phyloP scores from a whole-genome alignment of 768 basidiomycete species.

The Lactarius pseudohatsudake region DNA sequence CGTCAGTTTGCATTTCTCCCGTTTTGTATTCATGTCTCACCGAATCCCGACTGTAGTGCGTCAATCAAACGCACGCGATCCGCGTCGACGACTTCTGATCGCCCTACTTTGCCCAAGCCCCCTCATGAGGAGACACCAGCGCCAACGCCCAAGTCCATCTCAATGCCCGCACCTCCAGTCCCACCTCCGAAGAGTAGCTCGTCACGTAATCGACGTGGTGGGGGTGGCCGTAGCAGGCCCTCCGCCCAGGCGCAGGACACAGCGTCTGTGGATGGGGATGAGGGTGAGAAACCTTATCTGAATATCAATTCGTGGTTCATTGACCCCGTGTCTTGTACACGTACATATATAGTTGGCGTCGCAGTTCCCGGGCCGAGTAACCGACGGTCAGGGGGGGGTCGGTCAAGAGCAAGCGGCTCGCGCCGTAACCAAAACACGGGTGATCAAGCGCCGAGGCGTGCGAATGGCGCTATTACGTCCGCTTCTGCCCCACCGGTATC shows the following conservation, averaged over 20 bases:
- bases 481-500: conserved; percentile 38
- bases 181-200: conserved; percentile 30
- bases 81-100: conserved; percentile 68
- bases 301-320: conserved; percentile 38
- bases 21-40: conserved; percentile 23
- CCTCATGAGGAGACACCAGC: conserved; percentile 46
- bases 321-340: neutral
- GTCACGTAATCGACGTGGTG: conserved; percentile 35
- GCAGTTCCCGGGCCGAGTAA: conserved; percentile 23
- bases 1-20: conserved; percentile 44
- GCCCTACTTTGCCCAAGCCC: conserved; percentile 41
- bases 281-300: conserved; percentile 48
- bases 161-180: conserved; percentile 29
- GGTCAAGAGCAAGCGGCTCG: conserved; percentile 48
- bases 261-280: conserved; percentile 54
- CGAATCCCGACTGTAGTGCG: conserved; percentile 35
- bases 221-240: conserved; percentile 34
- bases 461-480: conserved; percentile 40
- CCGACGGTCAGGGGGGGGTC: conserved; percentile 47
- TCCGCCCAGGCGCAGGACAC: conserved; percentile 34
- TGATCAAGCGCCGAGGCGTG: conserved; percentile 31
- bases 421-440: conserved; percentile 43
- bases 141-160: conserved; percentile 29
- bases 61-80: conserved; percentile 77
- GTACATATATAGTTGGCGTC: conserved; percentile 4